A percentile compares a stretch with the other conserved stretches of the same genome.
These are phyloP conservation scores for Cryptococcus sp. DNA, from an alignment of 1,284 basidiomycete species.

Conservation along the genomic window DNA sequence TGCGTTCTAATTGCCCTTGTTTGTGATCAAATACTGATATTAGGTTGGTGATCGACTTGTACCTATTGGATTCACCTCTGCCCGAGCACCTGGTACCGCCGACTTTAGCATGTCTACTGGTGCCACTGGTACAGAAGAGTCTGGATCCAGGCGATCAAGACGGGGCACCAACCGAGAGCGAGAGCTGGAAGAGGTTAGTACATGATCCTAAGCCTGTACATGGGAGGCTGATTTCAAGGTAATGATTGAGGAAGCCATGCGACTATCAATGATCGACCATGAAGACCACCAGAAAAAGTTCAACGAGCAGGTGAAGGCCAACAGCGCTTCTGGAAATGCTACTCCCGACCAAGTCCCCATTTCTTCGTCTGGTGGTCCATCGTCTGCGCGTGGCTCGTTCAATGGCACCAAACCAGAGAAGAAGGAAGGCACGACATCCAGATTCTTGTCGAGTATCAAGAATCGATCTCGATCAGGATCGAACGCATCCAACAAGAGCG, in stretches of 20 bases:
- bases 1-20: slow-evolving; percentile 6
- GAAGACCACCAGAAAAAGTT: slow-evolving; percentile 51
- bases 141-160: slow-evolving; percentile 18
- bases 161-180: slow-evolving; percentile 56
- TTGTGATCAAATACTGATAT: not conserved
- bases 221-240: slow-evolving; percentile 58
- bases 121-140: slow-evolving; percentile 7
- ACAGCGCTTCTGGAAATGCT: slow-evolving; percentile 3
- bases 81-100: slow-evolving; percentile 39
- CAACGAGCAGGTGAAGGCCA: slow-evolving; percentile 16
- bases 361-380: not conserved
- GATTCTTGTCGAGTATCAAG: slow-evolving; percentile 1
- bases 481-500: slow-evolving; percentile 3
- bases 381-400: slow-evolving; percentile 3
- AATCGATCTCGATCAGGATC: slow-evolving; percentile 1
- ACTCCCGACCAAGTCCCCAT: slow-evolving; percentile 6
- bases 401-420: not conserved
- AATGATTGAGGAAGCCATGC: slow-evolving; percentile 99
- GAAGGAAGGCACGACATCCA: slow-evolving; percentile 1
- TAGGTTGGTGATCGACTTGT: slow-evolving; percentile 89
- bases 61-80: slow-evolving; percentile 82
- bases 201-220: too few species aligned
- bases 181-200: slow-evolving; percentile 82
- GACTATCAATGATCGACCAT: slow-evolving; percentile 86
- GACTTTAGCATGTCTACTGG: slow-evolving; percentile 42